A percentile compares a stretch with the other conserved stretches of the same genome.
phyloP scores from a whole-genome alignment of 2,329 filamentous ascomycete genomes.

The Fusarium guadeloupense region DNA sequence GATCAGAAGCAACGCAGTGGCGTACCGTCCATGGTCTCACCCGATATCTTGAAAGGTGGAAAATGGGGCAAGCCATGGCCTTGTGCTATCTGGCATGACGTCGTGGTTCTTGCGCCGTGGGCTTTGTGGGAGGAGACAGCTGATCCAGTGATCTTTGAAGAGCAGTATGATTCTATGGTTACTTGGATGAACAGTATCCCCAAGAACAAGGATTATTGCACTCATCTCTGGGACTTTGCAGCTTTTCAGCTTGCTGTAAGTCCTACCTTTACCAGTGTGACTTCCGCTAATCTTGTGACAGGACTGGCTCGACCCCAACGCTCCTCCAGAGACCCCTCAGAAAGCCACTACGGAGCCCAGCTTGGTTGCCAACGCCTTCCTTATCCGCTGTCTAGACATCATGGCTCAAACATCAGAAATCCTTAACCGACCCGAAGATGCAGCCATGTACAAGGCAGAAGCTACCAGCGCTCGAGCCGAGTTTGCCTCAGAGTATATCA shows the following conservation, averaged over 20 bases:
- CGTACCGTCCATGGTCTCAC: constrained; percentile 35
- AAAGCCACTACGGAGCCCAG: constrained; percentile 52
- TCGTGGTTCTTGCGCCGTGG: constrained; percentile 53
- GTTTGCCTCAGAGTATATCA: constrained; percentile 37
- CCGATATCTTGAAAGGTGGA: constrained; percentile 23
- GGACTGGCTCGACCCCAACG: constrained; percentile 60
- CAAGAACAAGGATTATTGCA: constrained; percentile 47
- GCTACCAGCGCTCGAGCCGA: constrained; percentile 17
- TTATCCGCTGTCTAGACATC: constrained; percentile 54
- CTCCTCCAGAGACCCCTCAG: constrained; percentile 52
- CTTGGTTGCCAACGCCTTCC: constrained; percentile 58
- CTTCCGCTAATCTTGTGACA: constrained; percentile 43
- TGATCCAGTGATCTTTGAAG: constrained; percentile 48
- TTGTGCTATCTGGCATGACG: constrained; percentile 56
- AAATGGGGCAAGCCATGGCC: constrained; percentile 38
- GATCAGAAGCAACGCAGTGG: constrained; percentile 34
- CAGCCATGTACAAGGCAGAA: constrained; percentile 43
- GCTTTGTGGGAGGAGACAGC: constrained; percentile 52
- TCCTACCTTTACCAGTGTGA: fast-evolving
- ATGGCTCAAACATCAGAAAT: constrained; percentile 51
- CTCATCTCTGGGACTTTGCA: constrained; percentile 51
- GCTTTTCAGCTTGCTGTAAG: constrained; percentile 35
- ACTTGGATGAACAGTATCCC: constrained; percentile 50
- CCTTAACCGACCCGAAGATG: no score
- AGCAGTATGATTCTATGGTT: constrained; percentile 53